Evolutionary conservation across 768 basidiomycete species (phyloP).

Genomic region (Mycena sanguinolenta): DNA sequence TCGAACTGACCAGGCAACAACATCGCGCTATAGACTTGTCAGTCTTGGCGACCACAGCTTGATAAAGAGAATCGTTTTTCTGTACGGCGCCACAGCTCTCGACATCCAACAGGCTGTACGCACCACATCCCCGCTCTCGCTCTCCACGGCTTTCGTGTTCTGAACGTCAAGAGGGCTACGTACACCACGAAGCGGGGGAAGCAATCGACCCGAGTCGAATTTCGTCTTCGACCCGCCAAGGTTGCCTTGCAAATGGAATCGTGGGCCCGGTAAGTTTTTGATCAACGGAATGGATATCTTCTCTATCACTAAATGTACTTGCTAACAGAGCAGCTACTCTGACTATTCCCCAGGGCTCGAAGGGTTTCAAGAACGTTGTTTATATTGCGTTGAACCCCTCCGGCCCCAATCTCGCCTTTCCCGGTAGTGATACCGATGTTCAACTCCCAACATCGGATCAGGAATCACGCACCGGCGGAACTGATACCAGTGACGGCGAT

Average conservation of each 20-base stretch:
- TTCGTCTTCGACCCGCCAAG: no score
- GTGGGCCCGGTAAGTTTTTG: not conserved
- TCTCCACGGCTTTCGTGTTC: not conserved
- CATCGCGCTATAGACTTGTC: not conserved
- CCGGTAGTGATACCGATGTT: not conserved
- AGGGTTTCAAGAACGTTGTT: constrained; percentile 8
- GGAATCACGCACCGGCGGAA: not conserved
- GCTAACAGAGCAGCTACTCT: not conserved
- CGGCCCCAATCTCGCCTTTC: constrained; percentile 4
- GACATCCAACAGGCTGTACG: not conserved
- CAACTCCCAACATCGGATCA: not conserved
- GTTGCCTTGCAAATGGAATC: not conserved
- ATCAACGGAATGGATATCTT: no score
- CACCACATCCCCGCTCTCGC: no score
- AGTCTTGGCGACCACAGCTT: not conserved
- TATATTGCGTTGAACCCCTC: not conserved
- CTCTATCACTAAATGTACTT: no score
- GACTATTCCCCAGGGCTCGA: no score
- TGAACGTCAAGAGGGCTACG: not conserved
- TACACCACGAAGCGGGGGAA: not conserved
- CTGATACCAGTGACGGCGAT: not conserved
- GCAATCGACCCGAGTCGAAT: not conserved
- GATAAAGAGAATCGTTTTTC: not conserved
- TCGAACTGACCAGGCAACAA: not conserved
- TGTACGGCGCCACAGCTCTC: not conserved